These are phyloP conservation scores for Suillus cothurnatus DNA, from an alignment of 768 basidiomycete genomes.

Conservation along the genomic window DNA sequence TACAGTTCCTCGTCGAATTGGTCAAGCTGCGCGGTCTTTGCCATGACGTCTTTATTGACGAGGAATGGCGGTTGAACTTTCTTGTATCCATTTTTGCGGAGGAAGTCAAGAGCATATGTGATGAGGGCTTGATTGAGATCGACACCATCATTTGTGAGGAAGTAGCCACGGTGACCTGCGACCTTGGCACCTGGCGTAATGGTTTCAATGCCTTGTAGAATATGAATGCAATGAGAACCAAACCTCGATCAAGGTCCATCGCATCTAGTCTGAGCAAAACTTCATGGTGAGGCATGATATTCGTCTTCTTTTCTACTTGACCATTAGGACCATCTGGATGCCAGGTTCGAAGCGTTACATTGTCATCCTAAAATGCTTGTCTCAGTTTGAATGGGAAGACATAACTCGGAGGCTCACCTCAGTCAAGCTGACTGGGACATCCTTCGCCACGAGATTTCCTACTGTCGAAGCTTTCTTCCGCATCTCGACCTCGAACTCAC, in stretches of 20 bases:
- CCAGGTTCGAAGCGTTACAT: constrained; percentile 79
- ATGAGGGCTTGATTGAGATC: constrained; percentile 98
- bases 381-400: neutral
- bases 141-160: constrained; percentile 92
- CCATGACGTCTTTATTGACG: constrained; percentile 98
- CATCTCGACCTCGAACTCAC: constrained; percentile 78
- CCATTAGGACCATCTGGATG: constrained; percentile 77
- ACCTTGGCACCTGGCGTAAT: constrained; percentile 75
- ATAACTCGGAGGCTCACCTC: constrained; percentile 60
- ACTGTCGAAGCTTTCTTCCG: constrained; percentile 76
- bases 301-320: constrained; percentile 69
- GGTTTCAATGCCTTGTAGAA: constrained; percentile 2
- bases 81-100: constrained; percentile 80
- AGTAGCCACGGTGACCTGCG: constrained; percentile 95
- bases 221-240: neutral
- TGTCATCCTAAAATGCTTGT: constrained; percentile 75
- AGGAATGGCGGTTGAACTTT: constrained; percentile 98
- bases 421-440: constrained; percentile 81
- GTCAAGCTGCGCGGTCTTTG: constrained; percentile 95
- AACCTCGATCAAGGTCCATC: constrained; percentile 95
- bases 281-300: constrained; percentile 97
- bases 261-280: constrained; percentile 91
- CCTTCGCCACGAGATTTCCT: constrained; percentile 91
- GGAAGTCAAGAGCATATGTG: constrained; percentile 91
- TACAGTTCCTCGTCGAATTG: constrained; percentile 99